Conservation (phyloP, 257 asterid species). For the Nicotiana benthamiana region DNA sequence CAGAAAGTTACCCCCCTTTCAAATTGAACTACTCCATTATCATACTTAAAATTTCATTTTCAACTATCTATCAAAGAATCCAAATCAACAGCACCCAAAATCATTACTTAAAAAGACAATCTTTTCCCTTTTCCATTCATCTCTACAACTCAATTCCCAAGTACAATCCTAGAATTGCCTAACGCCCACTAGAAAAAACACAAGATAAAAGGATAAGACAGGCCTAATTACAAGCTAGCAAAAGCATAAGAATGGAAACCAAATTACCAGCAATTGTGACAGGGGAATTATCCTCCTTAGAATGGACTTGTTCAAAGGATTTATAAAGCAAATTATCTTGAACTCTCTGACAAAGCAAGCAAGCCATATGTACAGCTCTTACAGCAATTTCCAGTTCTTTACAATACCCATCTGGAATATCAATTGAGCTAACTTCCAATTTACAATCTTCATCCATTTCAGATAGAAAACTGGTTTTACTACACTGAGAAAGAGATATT, state of each 20-base stretch:
- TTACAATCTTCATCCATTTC: conserved; percentile 23
- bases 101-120: not conserved
- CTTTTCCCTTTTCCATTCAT: not conserved
- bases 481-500: not conserved
- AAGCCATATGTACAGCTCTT: conserved; percentile 81
- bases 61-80: not conserved
- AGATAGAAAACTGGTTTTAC: conserved; percentile 10
- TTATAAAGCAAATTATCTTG: conserved; percentile 37
- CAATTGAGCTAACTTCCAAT: conserved; percentile 18
- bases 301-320: conserved; percentile 30
- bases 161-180: not conserved
- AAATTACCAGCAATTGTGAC: conserved; percentile 71
- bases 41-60: not conserved
- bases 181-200: not conserved
- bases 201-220: not conserved
- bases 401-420: conserved; percentile 20
- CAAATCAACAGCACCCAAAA: not conserved
- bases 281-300: conserved; percentile 73
- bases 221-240: not conserved
- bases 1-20: not conserved
- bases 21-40: not conserved
- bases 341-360: conserved; percentile 52
- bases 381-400: conserved; percentile 61
- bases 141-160: not conserved
- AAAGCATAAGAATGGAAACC: not conserved